Evolutionary conservation across 2,329 filamentous ascomycete species (phyloP), one percentile per base, ranked within the genome.

Genomic region (Aspergillus pseudoglaucus): DNA sequence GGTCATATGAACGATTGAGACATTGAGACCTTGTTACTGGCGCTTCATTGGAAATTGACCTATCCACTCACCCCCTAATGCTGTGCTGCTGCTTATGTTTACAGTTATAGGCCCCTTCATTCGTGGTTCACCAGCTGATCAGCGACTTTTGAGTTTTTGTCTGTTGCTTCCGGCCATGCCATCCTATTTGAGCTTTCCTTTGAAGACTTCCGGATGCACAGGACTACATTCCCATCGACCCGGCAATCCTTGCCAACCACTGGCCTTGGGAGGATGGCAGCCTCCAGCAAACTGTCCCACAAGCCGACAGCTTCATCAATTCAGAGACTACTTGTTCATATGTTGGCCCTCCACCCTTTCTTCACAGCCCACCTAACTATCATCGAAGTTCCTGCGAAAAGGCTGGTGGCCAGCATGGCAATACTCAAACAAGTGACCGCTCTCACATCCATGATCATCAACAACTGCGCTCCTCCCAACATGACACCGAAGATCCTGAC

Each of bases 201-300:
- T 20, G 20, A 20, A 47, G 46, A 41, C 27, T 47, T 38, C 37
- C 37, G 46, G 48, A 45, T 46, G 7, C 23, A 43, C 48, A 53
- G 30, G n/a, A n/a, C 39, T 32, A 47, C 47, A 53, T 53, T 47
- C 49, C 49, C 32, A 52, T 55, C 45, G 44, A 55, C 43, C 53
- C 44, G 20, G 47, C 47, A 43, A 53, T 55, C 45, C 53, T 55
- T 48, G 47, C 49, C 47, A 43, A 53, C 27, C 22, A 44, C 42
- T 37, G 45, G 47, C 40, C 49, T 48, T 53, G 48, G 51, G 43
- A 53, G 41, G 40, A 40, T 44, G 45, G 30, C n/a, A 23, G 42
- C 32, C 43, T 50, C 44, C 48, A 53, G 22, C 46, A 40, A 40
- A 27, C 35, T 42, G 35, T 43, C 42, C 46, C 44, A 22, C 44